Evolutionary conservation across 1,284 basidiomycete species (phyloP).

Genomic region (Ceraceosorus guamensis): DNA sequence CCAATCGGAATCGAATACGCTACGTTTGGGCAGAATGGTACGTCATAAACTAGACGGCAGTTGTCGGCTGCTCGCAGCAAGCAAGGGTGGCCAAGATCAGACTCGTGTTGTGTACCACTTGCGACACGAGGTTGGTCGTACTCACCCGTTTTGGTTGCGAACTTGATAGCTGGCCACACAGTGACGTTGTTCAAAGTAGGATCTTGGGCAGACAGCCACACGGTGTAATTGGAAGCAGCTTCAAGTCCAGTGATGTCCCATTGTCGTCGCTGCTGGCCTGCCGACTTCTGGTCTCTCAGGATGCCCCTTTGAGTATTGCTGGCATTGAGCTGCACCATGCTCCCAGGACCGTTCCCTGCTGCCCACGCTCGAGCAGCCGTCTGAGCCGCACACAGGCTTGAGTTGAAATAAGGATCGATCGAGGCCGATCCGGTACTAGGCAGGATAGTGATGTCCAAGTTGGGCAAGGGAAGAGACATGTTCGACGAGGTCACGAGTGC

Average conservation of each 20-base stretch:
- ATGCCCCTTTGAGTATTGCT: conserved; percentile 33
- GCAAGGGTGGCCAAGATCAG: too few species aligned
- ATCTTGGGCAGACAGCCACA: conserved; percentile 41
- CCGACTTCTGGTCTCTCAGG: conserved; percentile 12
- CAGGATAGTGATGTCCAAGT: conserved; percentile 34
- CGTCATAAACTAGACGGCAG: conserved; percentile 48
- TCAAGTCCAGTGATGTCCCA: conserved; percentile 31
- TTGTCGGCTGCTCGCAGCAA: conserved; percentile 13
- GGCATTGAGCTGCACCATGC: conserved; percentile 17
- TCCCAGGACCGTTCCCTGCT: conserved; percentile 3
- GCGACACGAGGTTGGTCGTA: background rate
- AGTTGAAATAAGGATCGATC: conserved; percentile 30
- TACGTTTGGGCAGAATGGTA: conserved; percentile 49
- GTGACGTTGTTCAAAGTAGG: conserved; percentile 12
- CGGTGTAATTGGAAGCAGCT: conserved; percentile 47
- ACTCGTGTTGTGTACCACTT: too few species aligned
- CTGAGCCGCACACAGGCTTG: conserved; percentile 46
- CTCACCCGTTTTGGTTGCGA: conserved; percentile 44
- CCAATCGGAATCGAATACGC: conserved; percentile 51
- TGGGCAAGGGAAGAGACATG: conserved; percentile 36
- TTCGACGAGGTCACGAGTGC: conserved; percentile 44
- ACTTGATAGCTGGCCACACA: conserved; percentile 39
- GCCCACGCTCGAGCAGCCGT: conserved; percentile 19
- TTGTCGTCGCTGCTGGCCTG: conserved; percentile 17
- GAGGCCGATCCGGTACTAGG: conserved; percentile 28